A percentile compares a stretch with the other conserved stretches of the same genome.
Evolutionary conservation across 2,329 filamentous ascomycete genomes (phyloP).

Genomic region (Fusarium brachygibbosum): DNA sequence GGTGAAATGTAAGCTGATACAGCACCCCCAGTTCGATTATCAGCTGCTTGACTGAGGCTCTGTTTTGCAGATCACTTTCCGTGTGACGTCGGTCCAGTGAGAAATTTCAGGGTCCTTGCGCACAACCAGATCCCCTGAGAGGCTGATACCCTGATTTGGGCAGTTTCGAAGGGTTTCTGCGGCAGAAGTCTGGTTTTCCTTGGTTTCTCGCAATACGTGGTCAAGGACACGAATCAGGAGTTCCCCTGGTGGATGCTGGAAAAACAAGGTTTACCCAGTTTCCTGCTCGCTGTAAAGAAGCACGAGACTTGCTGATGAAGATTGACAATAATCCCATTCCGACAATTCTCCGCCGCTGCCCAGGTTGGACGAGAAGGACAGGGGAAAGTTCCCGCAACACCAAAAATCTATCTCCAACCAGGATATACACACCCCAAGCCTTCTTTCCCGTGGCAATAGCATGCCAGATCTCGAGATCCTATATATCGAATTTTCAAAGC

Average conservation of each 20-base stretch:
- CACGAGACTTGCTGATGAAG: conserved; percentile 16
- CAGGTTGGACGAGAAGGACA: background rate
- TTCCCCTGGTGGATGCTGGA: background rate
- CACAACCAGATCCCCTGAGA: conserved; percentile 3
- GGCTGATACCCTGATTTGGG: conserved; percentile 13
- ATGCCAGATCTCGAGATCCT: conserved; percentile 5
- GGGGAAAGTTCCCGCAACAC: conserved; percentile 26
- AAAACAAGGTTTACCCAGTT: conserved; percentile 8
- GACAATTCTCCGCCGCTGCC: conserved; percentile 12
- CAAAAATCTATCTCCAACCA: conserved; percentile 18
- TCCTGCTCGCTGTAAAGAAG: background rate
- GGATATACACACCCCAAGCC: conserved; percentile 4
- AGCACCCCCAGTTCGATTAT: background rate
- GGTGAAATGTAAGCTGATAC: conserved; percentile 2
- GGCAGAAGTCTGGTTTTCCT: conserved; percentile 19
- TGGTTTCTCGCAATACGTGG: background rate
- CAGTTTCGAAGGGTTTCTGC: conserved; percentile 36
- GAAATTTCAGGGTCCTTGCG: conserved; percentile 40
- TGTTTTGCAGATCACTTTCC: conserved; percentile 39
- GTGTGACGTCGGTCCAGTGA: conserved; percentile 37
- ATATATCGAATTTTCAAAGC: conserved; percentile 19
- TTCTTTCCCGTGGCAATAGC: conserved; percentile 21
- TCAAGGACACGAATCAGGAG: conserved; percentile 6
- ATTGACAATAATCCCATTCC: background rate
- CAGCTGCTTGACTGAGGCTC: conserved; percentile 32